These are phyloP conservation scores for Colletotrichum truncatum DNA, from an alignment of 2,329 filamentous ascomycete genomes.

Conservation along the genomic window DNA sequence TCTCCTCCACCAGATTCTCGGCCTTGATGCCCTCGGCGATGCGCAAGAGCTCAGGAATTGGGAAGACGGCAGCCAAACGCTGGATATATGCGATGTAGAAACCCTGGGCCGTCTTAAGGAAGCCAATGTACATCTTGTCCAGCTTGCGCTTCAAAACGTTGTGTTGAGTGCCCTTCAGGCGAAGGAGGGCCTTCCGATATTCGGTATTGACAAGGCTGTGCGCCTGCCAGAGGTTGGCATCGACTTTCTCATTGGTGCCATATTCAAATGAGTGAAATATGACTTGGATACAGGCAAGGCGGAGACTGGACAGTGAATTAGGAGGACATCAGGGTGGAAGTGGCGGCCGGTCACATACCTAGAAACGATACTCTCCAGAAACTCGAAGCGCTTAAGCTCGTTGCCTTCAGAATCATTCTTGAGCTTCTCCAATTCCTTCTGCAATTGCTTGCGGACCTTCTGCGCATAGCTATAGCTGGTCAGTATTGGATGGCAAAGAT, in stretches of 20 bases:
- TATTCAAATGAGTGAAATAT: slow-evolving; percentile 78
- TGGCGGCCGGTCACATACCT: slow-evolving; percentile 43
- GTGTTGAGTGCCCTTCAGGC: slow-evolving; percentile 59
- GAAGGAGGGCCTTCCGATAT: slow-evolving; percentile 76
- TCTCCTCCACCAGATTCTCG: slow-evolving; percentile 51
- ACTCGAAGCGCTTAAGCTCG: slow-evolving; percentile 53
- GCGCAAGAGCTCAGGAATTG: slow-evolving; percentile 59
- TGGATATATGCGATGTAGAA: slow-evolving; percentile 91
- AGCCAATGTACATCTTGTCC: slow-evolving; percentile 82
- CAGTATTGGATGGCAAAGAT: slow-evolving; percentile 11
- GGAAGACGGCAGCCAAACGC: slow-evolving; percentile 72
- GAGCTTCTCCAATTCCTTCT: slow-evolving; percentile 53
- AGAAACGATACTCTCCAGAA: slow-evolving; percentile 52
- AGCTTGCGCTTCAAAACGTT: slow-evolving; percentile 77
- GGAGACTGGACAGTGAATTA: slow-evolving; percentile 61
- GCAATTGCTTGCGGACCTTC: slow-evolving; percentile 52
- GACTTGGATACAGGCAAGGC: slow-evolving; percentile 74
- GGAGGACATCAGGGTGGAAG: background rate
- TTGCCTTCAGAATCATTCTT: slow-evolving; percentile 45
- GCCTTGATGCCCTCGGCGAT: slow-evolving; percentile 53
- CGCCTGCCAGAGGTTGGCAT: slow-evolving; percentile 79
- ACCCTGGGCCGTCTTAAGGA: slow-evolving; percentile 86
- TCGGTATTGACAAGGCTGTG: slow-evolving; percentile 82
- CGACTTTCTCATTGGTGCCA: slow-evolving; percentile 70
- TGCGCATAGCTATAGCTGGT: slow-evolving; percentile 47